A percentile compares a stretch with the other conserved stretches of the same genome.
Evolutionary conservation across 208 protist genomes (phyloP).

Genomic region (Acanthamoeba royreba): DNA sequence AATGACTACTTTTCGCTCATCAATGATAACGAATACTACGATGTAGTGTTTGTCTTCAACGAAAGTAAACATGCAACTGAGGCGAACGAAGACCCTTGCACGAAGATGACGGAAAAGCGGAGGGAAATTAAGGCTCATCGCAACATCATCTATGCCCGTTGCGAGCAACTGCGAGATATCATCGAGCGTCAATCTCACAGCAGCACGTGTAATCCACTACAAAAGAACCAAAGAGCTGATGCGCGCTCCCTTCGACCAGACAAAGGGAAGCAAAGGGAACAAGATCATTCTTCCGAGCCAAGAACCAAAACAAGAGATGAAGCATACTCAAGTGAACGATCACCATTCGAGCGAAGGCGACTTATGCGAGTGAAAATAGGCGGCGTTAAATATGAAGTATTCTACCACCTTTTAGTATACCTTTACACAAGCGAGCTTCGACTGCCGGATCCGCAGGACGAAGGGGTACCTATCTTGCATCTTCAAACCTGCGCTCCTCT

Average conservation of each 20-base stretch:
- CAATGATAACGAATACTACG: not conserved
- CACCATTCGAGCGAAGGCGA: not conserved
- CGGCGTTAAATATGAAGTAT: not conserved
- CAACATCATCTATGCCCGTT: slow-evolving; percentile 42
- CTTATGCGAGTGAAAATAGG: not conserved
- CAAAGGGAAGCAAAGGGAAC: too few species aligned
- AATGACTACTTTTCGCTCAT: slow-evolving; percentile 11
- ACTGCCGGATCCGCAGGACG: not conserved
- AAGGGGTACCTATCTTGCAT: not conserved
- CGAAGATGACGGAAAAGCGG: not conserved
- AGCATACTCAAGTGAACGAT: not conserved
- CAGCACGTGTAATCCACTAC: not conserved
- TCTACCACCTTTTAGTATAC: slow-evolving; percentile 40
- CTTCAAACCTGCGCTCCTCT: not conserved
- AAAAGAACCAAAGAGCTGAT: too few species aligned
- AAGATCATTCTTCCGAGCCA: too few species aligned
- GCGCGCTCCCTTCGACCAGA: too few species aligned
- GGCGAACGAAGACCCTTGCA: not conserved
- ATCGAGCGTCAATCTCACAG: not conserved
- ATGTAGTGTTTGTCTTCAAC: slow-evolving; percentile 10
- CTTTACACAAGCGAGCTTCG: slow-evolving; percentile 33
- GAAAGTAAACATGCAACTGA: too few species aligned
- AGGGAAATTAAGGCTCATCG: not conserved
- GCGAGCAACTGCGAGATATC: not conserved
- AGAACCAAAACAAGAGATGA: not conserved